Evolutionary conservation across 345 rosid genomes (phyloP).

Genomic region (Salix arbutifolia): DNA sequence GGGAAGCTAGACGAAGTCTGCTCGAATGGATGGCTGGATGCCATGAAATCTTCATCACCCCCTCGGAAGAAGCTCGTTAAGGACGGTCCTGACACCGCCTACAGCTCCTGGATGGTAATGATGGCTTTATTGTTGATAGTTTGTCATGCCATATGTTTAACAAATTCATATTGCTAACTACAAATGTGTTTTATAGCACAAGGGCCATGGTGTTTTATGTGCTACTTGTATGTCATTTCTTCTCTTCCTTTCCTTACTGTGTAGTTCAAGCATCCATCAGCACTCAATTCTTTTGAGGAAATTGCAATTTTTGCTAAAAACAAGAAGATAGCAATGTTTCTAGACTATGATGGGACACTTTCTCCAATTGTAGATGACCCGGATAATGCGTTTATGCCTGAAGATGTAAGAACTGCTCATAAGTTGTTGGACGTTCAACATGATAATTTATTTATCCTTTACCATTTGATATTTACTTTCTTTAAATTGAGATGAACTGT

Average conservation of each 20-base stretch:
- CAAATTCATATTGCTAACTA: background rate
- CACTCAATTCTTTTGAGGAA: conserved; percentile 57
- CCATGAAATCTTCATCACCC: conserved; percentile 94
- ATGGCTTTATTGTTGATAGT: background rate
- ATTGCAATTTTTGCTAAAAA: conserved; percentile 51
- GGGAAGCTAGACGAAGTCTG: conserved; percentile 75
- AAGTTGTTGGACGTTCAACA: background rate
- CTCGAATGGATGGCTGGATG: conserved; percentile 87
- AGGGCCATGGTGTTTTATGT: background rate
- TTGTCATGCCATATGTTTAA: background rate
- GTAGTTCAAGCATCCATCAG: conserved; percentile 87
- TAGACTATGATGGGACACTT: conserved; percentile 90
- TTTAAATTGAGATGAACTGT: background rate
- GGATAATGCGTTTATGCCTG: conserved; percentile 69
- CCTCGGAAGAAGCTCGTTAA: conserved; percentile 70
- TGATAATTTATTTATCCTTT: background rate
- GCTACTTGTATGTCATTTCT: background rate
- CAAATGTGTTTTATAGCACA: background rate
- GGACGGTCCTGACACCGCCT: conserved; percentile 60
- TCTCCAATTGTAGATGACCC: conserved; percentile 94
- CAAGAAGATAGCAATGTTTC: conserved; percentile 78
- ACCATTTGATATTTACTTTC: background rate
- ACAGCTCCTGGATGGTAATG: conserved; percentile 73
- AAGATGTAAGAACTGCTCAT: conserved; percentile 44
- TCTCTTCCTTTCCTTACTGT: background rate